These are phyloP conservation scores for Paradendryphiella salina DNA, from an alignment of 2,329 filamentous ascomycete species.

Conservation along the genomic window DNA sequence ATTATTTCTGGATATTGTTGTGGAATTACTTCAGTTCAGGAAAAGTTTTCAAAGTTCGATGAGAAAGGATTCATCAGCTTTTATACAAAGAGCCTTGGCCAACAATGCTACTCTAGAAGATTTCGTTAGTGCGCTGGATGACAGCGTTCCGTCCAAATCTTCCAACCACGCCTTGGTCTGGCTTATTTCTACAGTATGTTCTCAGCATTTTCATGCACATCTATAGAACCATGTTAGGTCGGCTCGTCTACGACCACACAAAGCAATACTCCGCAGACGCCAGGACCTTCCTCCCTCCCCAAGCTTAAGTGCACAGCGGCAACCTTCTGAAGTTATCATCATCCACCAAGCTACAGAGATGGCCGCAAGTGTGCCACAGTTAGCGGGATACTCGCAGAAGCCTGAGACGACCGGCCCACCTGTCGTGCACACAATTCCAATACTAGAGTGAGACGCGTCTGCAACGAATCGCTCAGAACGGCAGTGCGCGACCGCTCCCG, in stretches of 20 bases:
- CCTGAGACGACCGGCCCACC: not conserved
- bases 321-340: slow-evolving; percentile 17
- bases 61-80: slow-evolving; percentile 3
- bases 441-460: not conserved
- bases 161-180: not conserved
- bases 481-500: not conserved
- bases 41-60: slow-evolving; percentile 7
- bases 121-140: slow-evolving; percentile 22
- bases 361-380: slow-evolving; percentile 30
- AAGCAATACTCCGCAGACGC: slow-evolving; percentile 27
- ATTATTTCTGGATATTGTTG: slow-evolving; percentile 24
- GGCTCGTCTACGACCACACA: slow-evolving; percentile 30
- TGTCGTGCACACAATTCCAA: not conserved
- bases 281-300: not conserved
- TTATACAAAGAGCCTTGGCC: slow-evolving; percentile 17
- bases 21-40: slow-evolving; percentile 23
- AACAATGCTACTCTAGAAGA: slow-evolving; percentile 21
- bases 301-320: slow-evolving; percentile 6
- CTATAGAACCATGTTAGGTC: slow-evolving; percentile 34
- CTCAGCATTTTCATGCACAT: slow-evolving; percentile 26
- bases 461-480: not conserved
- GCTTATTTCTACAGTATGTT: slow-evolving; percentile 15
- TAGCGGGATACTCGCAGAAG: slow-evolving; percentile 23
- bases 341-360: slow-evolving; percentile 25
- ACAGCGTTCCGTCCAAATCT: slow-evolving; percentile 13